Evolutionary conservation across 2,329 filamentous ascomycete species (phyloP), one percentile per base, ranked within the genome.

Genomic region (Zymoseptoria crescenta): DNA sequence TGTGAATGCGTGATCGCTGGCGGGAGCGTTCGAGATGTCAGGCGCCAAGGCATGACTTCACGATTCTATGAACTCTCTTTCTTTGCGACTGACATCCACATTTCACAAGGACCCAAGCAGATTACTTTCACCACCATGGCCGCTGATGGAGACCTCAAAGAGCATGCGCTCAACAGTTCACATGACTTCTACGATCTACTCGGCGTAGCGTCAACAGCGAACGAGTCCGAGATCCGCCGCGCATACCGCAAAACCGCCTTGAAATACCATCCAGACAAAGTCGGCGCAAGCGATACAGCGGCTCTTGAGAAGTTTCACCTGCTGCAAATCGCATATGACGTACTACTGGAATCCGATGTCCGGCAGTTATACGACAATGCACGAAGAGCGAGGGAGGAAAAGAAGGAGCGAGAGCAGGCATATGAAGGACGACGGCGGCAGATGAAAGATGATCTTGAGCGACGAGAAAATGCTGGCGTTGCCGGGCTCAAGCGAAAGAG

Each of bases 211-310:
- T 79, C 84, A 20, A 81, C 85, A 19, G 83, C 87, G 0, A 76
- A 81, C 20, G 86, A 87, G 58, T 77, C 84, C n/a, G 87, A 91
- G 62, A 87, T 96, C 68, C 87, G 89, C 64, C 86, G 88, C 65
- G 91, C 90, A 51, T 96, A 93, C 80, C 85, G 91, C 60, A 89
- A 89, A 68, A 86, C 87, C 29, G 91, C 91, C 3, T 80, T 96
- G n/a, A 91, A 90, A 70, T 91, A 92, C 78, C 93, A 97, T 74
- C 93, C 93, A 0, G 93, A 97, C 80, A 96, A 96, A 76, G 86
- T 92, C 57, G 83, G 86, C 63, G 84, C 83, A 56, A 72, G 73
- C 65, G 72, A 77, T 60, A 74, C 76, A 4, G 76, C 76, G 67
- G 90, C 94, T 65, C 81, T 89, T 52, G 86, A 87, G 58, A 89